Percentiles rank a stretch among this genome's conserved stretches.
These are phyloP conservation scores for Clonostachys sp. DNA, from an alignment of 2,329 filamentous ascomycete species.

Conservation along the genomic window DNA sequence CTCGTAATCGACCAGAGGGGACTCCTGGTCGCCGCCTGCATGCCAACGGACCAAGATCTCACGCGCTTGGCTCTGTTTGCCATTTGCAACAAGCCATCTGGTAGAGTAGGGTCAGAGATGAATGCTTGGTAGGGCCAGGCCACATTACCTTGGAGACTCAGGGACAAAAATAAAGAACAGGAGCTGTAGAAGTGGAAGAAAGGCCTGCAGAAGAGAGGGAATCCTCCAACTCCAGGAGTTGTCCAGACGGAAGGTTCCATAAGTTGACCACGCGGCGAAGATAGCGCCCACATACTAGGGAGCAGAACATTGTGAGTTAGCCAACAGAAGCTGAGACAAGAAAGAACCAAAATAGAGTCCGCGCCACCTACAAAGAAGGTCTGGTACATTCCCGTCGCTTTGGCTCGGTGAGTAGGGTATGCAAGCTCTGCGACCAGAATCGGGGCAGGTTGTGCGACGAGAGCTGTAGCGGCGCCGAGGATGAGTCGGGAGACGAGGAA, in stretches of 20 bases:
- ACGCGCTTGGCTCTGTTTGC: slow-evolving; percentile 23
- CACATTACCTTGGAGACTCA: slow-evolving; percentile 3
- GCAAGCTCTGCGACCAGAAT: slow-evolving; percentile 1
- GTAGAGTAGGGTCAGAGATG: no score
- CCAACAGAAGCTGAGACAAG: not conserved
- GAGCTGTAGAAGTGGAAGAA: slow-evolving; percentile 5
- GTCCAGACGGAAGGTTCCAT: slow-evolving; percentile 10
- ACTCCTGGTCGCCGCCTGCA: slow-evolving; percentile 26
- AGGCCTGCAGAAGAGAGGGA: slow-evolving; percentile 9
- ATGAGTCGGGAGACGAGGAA: slow-evolving; percentile 20
- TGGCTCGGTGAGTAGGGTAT: slow-evolving; percentile 1
- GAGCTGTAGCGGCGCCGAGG: slow-evolving; percentile 13
- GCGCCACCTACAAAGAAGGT: not conserved
- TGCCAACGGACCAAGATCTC: slow-evolving; percentile 30
- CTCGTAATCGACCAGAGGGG: slow-evolving; percentile 10
- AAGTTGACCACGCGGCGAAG: slow-evolving; percentile 14
- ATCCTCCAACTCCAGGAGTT: slow-evolving; percentile 11
- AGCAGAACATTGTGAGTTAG: not conserved
- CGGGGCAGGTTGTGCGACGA: not conserved
- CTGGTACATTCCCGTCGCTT: not conserved
- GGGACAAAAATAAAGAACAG: slow-evolving; percentile 1
- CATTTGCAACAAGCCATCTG: slow-evolving; percentile 21
- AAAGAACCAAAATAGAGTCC: not conserved
- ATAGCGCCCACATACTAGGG: slow-evolving; percentile 8
- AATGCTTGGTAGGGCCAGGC: no score